These are phyloP conservation scores for Amesomyces nigricolor DNA, from an alignment of 2,329 filamentous ascomycete genomes.

Conservation along the genomic window DNA sequence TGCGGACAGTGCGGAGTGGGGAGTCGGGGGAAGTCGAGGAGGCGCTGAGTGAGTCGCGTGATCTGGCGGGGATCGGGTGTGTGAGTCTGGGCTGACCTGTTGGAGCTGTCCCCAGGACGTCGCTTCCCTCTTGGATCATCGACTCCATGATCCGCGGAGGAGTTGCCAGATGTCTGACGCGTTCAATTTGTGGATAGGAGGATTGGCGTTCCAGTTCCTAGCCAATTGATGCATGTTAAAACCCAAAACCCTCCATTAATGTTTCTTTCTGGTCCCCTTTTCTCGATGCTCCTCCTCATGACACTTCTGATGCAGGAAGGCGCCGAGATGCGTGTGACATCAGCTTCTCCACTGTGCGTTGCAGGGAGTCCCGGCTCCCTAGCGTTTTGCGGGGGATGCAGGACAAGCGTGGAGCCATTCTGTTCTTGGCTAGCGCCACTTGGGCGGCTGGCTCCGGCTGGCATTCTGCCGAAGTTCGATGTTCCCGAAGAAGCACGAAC, in stretches of 20 bases:
- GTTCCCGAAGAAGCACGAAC: conserved; percentile 12
- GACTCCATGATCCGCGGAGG: conserved; percentile 13
- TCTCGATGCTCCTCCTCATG: neutral
- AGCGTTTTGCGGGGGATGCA: conserved; percentile 24
- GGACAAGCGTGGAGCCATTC: conserved; percentile 16
- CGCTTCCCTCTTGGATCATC: neutral
- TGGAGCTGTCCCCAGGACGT: neutral
- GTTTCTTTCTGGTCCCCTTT: conserved; percentile 6
- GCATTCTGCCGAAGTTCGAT: conserved; percentile 4
- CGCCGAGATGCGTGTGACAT: conserved; percentile 23
- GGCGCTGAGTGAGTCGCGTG: conserved; percentile 25
- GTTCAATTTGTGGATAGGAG: conserved; percentile 21
- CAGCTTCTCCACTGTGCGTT: conserved; percentile 20
- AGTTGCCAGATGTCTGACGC: neutral
- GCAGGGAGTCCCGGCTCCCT: conserved; percentile 19
- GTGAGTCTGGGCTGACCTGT: conserved; percentile 22
- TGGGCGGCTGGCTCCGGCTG: conserved; percentile 1
- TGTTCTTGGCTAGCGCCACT: conserved; percentile 15
- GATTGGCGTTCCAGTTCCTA: conserved; percentile 13
- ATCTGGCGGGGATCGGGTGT: conserved; percentile 20
- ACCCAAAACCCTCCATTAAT: neutral
- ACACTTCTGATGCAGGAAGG: neutral
- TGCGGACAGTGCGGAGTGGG: conserved; percentile 11
- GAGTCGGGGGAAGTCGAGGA: conserved; percentile 17
- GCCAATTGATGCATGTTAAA: conserved; percentile 15